These are phyloP conservation scores for Leccinum pellstonianum DNA, from an alignment of 768 basidiomycete genomes.

Conservation along the genomic window DNA sequence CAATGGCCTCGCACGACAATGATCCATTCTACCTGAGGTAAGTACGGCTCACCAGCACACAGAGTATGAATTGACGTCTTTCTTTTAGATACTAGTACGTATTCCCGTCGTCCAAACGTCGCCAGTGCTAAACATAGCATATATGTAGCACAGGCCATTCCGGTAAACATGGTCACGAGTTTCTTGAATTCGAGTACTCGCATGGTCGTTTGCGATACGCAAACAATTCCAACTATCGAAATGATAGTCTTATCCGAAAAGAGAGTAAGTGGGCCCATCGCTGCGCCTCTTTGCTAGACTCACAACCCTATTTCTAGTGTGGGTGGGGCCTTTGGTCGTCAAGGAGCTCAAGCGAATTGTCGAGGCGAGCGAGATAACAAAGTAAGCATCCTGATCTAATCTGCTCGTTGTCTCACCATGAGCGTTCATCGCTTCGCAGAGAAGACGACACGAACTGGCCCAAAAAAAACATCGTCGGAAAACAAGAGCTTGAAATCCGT, in stretches of 20 bases:
- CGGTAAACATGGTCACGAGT: slow-evolving; percentile 96
- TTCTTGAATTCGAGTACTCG: slow-evolving; percentile 97
- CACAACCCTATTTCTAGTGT: slow-evolving; percentile 58
- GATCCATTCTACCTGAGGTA: slow-evolving; percentile 84
- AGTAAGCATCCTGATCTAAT: slow-evolving; percentile 44
- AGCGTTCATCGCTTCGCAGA: slow-evolving; percentile 43
- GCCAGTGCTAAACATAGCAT: neutral
- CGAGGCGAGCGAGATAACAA: slow-evolving; percentile 89
- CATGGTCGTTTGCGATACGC: slow-evolving; percentile 96
- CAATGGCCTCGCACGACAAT: slow-evolving; percentile 44
- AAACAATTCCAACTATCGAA: slow-evolving; percentile 99
- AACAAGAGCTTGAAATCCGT: slow-evolving; percentile 96
- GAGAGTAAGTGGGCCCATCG: slow-evolving; percentile 69
- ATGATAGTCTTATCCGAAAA: slow-evolving; percentile 97
- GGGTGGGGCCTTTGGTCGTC: slow-evolving; percentile 86
- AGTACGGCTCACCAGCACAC: slow-evolving; percentile 9
- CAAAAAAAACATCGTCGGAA: slow-evolving; percentile 98
- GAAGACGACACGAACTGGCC: slow-evolving; percentile 99
- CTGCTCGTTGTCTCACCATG: neutral
- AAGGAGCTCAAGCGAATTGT: slow-evolving; percentile 95
- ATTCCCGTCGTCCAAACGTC: neutral
- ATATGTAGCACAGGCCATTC: slow-evolving; percentile 77
- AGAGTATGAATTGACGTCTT: slow-evolving; percentile 16
- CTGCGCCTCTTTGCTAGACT: neutral
- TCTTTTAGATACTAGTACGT: slow-evolving; percentile 52